Percentiles rank a stretch among this genome's conserved stretches.
Conservation (phyloP, 768 basidiomycete species). For the Mycena venus region DNA sequence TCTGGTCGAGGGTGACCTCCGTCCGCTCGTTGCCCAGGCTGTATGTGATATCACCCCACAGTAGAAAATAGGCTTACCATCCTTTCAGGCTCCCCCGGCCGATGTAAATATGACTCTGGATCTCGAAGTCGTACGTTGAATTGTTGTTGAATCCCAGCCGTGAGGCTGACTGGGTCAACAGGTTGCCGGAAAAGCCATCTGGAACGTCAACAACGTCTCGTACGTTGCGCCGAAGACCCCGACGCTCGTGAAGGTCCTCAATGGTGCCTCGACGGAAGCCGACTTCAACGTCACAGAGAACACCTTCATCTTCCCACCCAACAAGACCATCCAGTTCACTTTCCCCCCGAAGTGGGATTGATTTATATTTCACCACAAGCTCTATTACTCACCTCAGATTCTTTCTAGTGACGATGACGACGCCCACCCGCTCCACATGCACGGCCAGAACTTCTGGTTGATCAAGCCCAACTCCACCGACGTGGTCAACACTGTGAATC, state of each 20-base stretch:
- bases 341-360: slow-evolving; percentile 47
- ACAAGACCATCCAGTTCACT: slow-evolving; percentile 54
- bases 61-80: background rate
- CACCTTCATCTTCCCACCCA: slow-evolving; percentile 53
- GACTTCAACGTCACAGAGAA: slow-evolving; percentile 52
- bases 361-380: slow-evolving; percentile 41
- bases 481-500: slow-evolving; percentile 59
- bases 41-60: background rate
- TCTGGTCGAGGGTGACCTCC: slow-evolving; percentile 18
- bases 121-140: slow-evolving; percentile 31
- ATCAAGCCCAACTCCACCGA: slow-evolving; percentile 52
- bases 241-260: slow-evolving; percentile 48
- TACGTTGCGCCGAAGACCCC: slow-evolving; percentile 36
- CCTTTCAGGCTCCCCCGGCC: slow-evolving; percentile 37
- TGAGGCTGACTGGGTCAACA: slow-evolving; percentile 32
- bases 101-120: slow-evolving; percentile 23
- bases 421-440: slow-evolving; percentile 41
- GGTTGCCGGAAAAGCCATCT: slow-evolving; percentile 39
- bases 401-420: background rate
- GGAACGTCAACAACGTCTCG: slow-evolving; percentile 50
- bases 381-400: background rate
- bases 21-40: slow-evolving; percentile 24
- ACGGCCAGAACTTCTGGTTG: slow-evolving; percentile 54
- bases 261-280: slow-evolving; percentile 45
- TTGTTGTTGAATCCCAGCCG: slow-evolving; percentile 39